Evolutionary conservation across 2,329 filamentous ascomycete genomes (phyloP), one percentile per base, ranked within the genome.

Genomic region (Parafenestella ontariensis): DNA sequence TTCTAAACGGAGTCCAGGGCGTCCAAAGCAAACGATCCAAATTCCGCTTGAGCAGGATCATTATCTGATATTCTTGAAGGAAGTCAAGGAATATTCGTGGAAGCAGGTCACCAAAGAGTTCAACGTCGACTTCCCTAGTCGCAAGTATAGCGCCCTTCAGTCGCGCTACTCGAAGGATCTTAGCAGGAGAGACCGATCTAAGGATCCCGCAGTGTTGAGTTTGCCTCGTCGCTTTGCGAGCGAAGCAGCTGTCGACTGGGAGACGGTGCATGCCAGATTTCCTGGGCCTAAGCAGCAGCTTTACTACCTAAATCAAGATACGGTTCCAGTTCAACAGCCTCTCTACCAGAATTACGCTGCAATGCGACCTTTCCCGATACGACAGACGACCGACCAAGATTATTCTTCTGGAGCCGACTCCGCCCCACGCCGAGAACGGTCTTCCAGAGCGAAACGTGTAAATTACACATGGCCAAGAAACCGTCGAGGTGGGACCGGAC

Each of bases 1-100:
- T 21, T 40, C 37, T 5, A 31, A 21, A 24, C 37, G 13, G 0
- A 28, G 15, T 21, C 11, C 21, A 8, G 34, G 33, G 24, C 48
- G 33, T 20, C 48, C n/a, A 13, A 51, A 13, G 33, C 18, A 34
- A 3, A 23, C 31, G 2, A 54, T 52, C 3, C 50, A 36, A 21
- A 63, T 66, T 39, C 57, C 59, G 3, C 44, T 61, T 11, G 57
- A 65, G 20, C 65, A 72, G 41, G 64, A 72, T 15, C 64, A 72
- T 23, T 56, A 76, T 7, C 59, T 82, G 0, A 73, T 77, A 5
- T 74, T 74, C 31, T 48, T 81, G 4, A 80, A 76, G 43, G 77
- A 79, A 48, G 74, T 76, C 0, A 73, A 77, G 31, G 59, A 62
- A 6, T 54, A 70, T 3, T 53, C 54, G 8, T 81, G 78, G 77